Evolutionary conservation across 495 filamentous ascomycete species (phyloP).

Genomic region (Rusavskia elegans): DNA sequence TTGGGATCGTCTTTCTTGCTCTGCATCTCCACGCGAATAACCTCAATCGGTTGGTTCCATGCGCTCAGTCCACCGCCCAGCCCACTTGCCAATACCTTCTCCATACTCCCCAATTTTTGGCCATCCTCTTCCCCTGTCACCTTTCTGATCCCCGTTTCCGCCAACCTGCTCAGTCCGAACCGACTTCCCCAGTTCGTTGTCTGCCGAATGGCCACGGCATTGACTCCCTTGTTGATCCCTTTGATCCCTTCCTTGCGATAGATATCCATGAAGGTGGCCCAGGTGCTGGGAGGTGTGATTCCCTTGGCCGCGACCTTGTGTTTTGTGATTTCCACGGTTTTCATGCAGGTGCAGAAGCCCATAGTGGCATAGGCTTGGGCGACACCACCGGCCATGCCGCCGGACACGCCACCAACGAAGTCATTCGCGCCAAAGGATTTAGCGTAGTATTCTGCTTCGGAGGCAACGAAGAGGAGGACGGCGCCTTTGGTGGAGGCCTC

Average conservation of each 20-base stretch:
- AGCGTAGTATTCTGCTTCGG: slow-evolving; percentile 91
- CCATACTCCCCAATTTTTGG: slow-evolving; percentile 56
- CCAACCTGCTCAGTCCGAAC: slow-evolving; percentile 82
- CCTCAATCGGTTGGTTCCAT: slow-evolving; percentile 99
- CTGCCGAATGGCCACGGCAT: slow-evolving; percentile 94
- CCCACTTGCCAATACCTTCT: slow-evolving; percentile 82
- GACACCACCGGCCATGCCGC: slow-evolving; percentile 87
- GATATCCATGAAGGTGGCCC: slow-evolving; percentile 91
- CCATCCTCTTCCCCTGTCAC: slow-evolving; percentile 64
- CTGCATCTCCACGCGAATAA: slow-evolving; percentile 99
- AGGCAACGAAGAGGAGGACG: slow-evolving; percentile 96
- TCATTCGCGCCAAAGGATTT: slow-evolving; percentile 63
- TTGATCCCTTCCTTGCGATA: slow-evolving; percentile 86
- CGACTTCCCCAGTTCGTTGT: slow-evolving; percentile 98
- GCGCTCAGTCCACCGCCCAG: slow-evolving; percentile 86
- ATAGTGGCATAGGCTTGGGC: slow-evolving; percentile 98
- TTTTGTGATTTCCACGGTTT: slow-evolving; percentile 98
- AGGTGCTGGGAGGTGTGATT: slow-evolving; percentile 72
- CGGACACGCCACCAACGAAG: slow-evolving; percentile 75
- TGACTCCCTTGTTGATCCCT: slow-evolving; percentile 96
- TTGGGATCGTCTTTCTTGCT: slow-evolving; percentile 96
- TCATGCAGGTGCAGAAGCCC: slow-evolving; percentile 99
- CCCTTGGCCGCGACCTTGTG: slow-evolving; percentile 80
- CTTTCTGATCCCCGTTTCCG: slow-evolving; percentile 74
- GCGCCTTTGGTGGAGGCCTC: slow-evolving; percentile 99